Evolutionary conservation across 2,329 filamentous ascomycete species (phyloP).

Genomic region (Daldinia eschscholtzii): DNA sequence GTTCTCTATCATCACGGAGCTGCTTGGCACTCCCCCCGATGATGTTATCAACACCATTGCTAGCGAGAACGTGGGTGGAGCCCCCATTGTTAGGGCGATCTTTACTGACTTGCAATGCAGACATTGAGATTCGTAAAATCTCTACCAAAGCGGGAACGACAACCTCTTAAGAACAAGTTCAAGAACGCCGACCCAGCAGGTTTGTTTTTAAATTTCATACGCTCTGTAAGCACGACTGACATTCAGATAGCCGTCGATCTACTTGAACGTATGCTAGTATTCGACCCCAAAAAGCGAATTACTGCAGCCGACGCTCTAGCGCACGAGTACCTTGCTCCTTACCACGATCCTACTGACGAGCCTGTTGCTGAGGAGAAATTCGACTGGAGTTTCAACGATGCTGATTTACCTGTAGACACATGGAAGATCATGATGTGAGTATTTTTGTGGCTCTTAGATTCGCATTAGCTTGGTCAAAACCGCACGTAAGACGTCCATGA

Average conservation of each 20-base stretch:
- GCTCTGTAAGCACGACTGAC: slow-evolving; percentile 46
- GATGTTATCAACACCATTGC: slow-evolving; percentile 99
- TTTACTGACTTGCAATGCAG: slow-evolving; percentile 60
- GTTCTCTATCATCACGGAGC: slow-evolving; percentile 98
- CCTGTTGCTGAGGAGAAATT: slow-evolving; percentile 97
- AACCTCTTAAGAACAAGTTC: slow-evolving; percentile 89
- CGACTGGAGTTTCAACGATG: slow-evolving; percentile 99
- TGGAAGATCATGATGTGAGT: slow-evolving; percentile 99
- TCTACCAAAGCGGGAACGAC: slow-evolving; percentile 91
- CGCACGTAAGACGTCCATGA: slow-evolving; percentile 19
- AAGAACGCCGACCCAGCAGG: slow-evolving; percentile 91
- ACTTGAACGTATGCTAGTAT: slow-evolving; percentile 96
- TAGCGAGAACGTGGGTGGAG: slow-evolving; percentile 85
- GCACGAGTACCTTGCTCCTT: slow-evolving; percentile 94
- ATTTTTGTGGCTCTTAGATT: not conserved
- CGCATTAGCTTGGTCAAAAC: not conserved
- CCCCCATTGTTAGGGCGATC: not conserved
- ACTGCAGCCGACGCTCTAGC: slow-evolving; percentile 86
- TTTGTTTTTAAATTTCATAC: slow-evolving; percentile 55
- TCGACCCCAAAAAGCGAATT: slow-evolving; percentile 96
- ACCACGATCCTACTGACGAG: slow-evolving; percentile 97
- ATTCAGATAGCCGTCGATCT: slow-evolving; percentile 82
- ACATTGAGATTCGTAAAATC: slow-evolving; percentile 98
- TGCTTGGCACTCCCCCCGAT: slow-evolving; percentile 94
- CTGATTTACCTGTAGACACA: slow-evolving; percentile 96